Base-by-base conservation (phyloP, 1,284 basidiomycete genomes). In the Boletus smithii region DNA sequence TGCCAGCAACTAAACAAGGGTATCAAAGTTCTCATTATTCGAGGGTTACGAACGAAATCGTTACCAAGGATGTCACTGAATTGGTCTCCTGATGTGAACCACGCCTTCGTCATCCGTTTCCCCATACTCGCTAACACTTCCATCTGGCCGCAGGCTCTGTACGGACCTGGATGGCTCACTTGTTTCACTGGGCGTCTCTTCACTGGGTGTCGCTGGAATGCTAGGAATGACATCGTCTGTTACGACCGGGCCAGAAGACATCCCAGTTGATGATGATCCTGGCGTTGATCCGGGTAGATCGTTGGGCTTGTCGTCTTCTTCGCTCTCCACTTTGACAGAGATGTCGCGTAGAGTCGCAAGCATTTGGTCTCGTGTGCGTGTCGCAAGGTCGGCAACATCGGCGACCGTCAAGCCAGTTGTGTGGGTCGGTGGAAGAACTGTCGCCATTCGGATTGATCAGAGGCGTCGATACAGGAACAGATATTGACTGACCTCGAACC, bases 51-150 rank as follows among this genome's bases (percentile, higher is more conserved):
- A 49, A 26, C 35, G 23, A 44, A 44, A 43, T 31, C 26, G 24
- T 48, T 34, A 50, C 55, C 45, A 18, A 43, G 22, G 27, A 35
- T 20, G 32, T 60, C 53, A 67, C 42, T 53, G 20, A 9, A 47
- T 35, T 11, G 84, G 84, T 53, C 82, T 73, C 36, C 79, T 84
- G 46, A 89, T 80, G 32, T 88, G 64, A 51, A 89, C 77, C 81
- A 88, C 83, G 3, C 84, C 86, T 58, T 89, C 87, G 50, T 89
- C 87, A 59, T 88, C 86, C 30, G 85, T 87, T 59, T 86, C 85
- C 33, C 81, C 82, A 51, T 76, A 76, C 54, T 83, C 82, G 55
- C 80, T 82, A 16, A 63, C 38, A 29, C 63, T 65, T 26, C 62
- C 62, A 22, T 69, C 66, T 29, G 57, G 58, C 10, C 69, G 71